These are phyloP conservation scores for Aspergillus nanangensis DNA, from an alignment of 495 filamentous ascomycete species.

Conservation along the genomic window DNA sequence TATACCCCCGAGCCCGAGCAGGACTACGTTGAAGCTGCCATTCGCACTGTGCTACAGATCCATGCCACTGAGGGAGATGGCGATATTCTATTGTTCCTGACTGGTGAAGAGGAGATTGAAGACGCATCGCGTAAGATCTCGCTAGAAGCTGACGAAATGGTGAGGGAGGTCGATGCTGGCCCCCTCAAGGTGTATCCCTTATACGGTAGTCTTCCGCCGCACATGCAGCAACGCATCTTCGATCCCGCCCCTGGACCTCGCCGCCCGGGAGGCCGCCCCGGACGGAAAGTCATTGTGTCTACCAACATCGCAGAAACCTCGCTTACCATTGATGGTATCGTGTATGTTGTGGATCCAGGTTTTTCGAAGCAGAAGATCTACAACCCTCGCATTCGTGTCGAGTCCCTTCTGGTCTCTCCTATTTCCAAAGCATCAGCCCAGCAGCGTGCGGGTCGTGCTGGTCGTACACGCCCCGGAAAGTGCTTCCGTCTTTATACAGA, in stretches of 20 bases:
- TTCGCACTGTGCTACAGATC: constrained; percentile 93
- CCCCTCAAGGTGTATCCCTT: constrained; percentile 88
- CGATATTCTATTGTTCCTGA: constrained; percentile 93
- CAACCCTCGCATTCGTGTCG: constrained; percentile 92
- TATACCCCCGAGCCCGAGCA: constrained; percentile 95
- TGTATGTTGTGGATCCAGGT: constrained; percentile 97
- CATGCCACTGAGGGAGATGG: constrained; percentile 89
- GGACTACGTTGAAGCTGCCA: constrained; percentile 93
- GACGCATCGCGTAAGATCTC: constrained; percentile 89
- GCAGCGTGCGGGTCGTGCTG: constrained; percentile 95
- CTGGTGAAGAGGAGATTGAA: constrained; percentile 98
- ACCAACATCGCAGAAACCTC: constrained; percentile 99
- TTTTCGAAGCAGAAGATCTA: constrained; percentile 99
- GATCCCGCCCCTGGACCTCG: constrained; percentile 74
- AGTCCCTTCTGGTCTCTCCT: constrained; percentile 90
- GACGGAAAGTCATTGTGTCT: constrained; percentile 90
- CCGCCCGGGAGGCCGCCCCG: constrained; percentile 72
- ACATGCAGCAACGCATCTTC: constrained; percentile 93
- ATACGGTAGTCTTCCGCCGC: constrained; percentile 88
- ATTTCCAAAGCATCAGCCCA: constrained; percentile 99
- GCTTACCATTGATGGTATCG: constrained; percentile 97
- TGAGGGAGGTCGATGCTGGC: constrained; percentile 83
- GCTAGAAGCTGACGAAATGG: constrained; percentile 86
- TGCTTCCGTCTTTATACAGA: constrained; percentile 98
- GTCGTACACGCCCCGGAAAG: constrained; percentile 95